Percentiles rank a stretch among this genome's conserved stretches.
phyloP scores from a whole-genome alignment of 2,329 filamentous ascomycete species.

The Fusarium ambrosium region DNA sequence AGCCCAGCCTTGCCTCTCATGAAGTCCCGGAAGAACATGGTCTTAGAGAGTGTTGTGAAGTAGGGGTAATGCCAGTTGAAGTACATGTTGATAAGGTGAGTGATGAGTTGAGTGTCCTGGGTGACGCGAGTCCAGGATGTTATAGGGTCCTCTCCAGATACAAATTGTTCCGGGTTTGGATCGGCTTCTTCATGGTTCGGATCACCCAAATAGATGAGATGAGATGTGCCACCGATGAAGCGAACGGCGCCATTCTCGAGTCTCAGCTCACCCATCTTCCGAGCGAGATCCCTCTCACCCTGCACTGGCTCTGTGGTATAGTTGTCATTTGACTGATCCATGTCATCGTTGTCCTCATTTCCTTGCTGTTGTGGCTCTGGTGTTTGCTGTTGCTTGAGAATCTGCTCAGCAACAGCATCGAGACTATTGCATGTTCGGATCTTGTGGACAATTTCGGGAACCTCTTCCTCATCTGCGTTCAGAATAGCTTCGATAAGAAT shows the following conservation, averaged over 20 bases:
- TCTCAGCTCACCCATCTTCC: constrained; percentile 92
- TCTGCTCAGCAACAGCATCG: constrained; percentile 67
- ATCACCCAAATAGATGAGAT: constrained; percentile 84
- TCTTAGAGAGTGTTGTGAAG: constrained; percentile 91
- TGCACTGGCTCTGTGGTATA: constrained; percentile 59
- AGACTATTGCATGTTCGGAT: constrained; percentile 87
- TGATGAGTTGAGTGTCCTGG: constrained; percentile 80
- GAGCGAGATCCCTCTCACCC: constrained; percentile 84
- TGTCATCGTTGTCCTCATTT: constrained; percentile 57
- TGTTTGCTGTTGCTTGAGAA: constrained; percentile 60
- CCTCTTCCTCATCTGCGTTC: constrained; percentile 90
- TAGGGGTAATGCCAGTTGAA: constrained; percentile 98
- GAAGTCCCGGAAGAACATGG: constrained; percentile 89
- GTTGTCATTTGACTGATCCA: constrained; percentile 58
- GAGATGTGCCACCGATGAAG: constrained; percentile 94
- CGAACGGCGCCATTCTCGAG: constrained; percentile 89
- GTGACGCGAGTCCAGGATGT: constrained; percentile 92
- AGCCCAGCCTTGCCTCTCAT: constrained; percentile 74
- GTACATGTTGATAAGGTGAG: constrained; percentile 95
- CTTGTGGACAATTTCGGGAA: constrained; percentile 82
- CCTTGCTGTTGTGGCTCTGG: constrained; percentile 57
- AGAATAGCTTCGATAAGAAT: constrained; percentile 94
- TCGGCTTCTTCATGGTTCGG: constrained; percentile 57
- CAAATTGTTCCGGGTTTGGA: constrained; percentile 60
- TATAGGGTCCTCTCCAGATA: constrained; percentile 75